Percentiles rank a stretch among this genome's conserved stretches.
phyloP scores from a whole-genome alignment of 441 rosid genomes.

The Eutrema salsugineum region DNA sequence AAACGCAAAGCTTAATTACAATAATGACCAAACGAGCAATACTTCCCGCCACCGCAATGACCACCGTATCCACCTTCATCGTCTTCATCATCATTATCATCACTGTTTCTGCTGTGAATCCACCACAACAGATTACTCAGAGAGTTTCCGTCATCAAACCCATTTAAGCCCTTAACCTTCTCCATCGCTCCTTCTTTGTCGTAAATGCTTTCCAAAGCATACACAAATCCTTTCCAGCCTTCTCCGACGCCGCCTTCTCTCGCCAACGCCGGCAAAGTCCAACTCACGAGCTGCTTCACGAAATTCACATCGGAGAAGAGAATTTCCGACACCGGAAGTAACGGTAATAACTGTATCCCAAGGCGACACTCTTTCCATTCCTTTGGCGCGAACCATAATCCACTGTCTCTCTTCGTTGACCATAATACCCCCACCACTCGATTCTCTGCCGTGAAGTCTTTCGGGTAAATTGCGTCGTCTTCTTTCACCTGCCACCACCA shows the following conservation, averaged over 20 bases:
- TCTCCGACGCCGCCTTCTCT: slow-evolving; percentile 78
- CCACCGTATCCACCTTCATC: slow-evolving; percentile 32
- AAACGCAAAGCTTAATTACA: slow-evolving; percentile 35
- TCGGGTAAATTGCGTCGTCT: slow-evolving; percentile 47
- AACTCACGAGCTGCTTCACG: slow-evolving; percentile 65
- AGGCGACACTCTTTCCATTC: slow-evolving; percentile 85
- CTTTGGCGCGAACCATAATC: slow-evolving; percentile 86
- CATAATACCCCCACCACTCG: slow-evolving; percentile 88
- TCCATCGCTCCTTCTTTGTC: slow-evolving; percentile 59
- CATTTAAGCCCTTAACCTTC: slow-evolving; percentile 51
- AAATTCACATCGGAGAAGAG: slow-evolving; percentile 68
- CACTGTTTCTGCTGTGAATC: slow-evolving; percentile 64
- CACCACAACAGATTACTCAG: slow-evolving; percentile 85
- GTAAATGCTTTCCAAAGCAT: slow-evolving; percentile 73
- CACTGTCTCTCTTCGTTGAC: slow-evolving; percentile 89
- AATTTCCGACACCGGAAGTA: slow-evolving; percentile 69
- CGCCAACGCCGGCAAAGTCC: slow-evolving; percentile 72
- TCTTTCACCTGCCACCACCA: slow-evolving; percentile 84
- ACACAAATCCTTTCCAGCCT: slow-evolving; percentile 94
- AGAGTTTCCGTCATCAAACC: slow-evolving; percentile 79
- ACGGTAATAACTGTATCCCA: slow-evolving; percentile 84
- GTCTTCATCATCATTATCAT: slow-evolving; percentile 30
- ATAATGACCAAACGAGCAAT: slow-evolving; percentile 73
- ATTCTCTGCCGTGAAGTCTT: slow-evolving; percentile 72
- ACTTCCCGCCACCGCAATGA: slow-evolving; percentile 49